These are phyloP conservation scores for Stygiomarasmius scandens DNA, from an alignment of 1,284 basidiomycete species.

Conservation along the genomic window DNA sequence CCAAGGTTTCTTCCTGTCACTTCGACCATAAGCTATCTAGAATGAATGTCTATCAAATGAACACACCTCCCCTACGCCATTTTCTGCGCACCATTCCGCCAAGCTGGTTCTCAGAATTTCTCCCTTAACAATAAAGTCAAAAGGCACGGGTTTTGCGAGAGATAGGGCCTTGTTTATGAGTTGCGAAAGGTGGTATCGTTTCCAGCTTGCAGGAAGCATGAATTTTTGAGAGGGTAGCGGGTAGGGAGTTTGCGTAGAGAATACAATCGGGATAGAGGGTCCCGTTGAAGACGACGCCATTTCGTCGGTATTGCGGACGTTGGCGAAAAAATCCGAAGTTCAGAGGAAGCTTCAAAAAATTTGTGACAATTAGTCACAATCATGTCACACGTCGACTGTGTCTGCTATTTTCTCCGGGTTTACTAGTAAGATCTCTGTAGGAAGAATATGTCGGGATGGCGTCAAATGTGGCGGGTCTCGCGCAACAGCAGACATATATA, in stretches of 20 bases:
- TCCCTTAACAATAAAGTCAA: conserved; percentile 91
- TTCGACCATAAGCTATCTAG: conserved; percentile 16
- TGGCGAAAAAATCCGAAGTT: no score
- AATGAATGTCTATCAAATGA: neutral
- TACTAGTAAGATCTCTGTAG: no score
- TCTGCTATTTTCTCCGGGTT: no score
- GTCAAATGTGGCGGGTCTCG: no score
- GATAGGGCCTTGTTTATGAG: conserved; percentile 94
- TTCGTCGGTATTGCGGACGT: neutral
- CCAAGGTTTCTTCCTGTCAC: conserved; percentile 81
- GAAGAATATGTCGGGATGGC: no score
- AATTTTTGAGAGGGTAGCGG: conserved; percentile 90
- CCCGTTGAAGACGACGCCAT: conserved; percentile 28
- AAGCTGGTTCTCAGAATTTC: conserved; percentile 79
- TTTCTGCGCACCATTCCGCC: conserved; percentile 77
- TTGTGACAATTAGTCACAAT: no score
- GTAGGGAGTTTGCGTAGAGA: conserved; percentile 82
- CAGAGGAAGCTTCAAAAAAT: no score
- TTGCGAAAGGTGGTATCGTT: conserved; percentile 95
- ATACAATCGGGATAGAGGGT: conserved; percentile 65
- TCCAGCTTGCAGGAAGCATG: conserved; percentile 91
- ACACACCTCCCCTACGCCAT: conserved; percentile 70
- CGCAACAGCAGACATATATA: no score
- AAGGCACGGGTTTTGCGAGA: conserved; percentile 78
- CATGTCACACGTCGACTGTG: no score